Base-by-base conservation (phyloP, 2,329 filamentous ascomycete genomes). In the Rasamsonia emersonii region DNA sequence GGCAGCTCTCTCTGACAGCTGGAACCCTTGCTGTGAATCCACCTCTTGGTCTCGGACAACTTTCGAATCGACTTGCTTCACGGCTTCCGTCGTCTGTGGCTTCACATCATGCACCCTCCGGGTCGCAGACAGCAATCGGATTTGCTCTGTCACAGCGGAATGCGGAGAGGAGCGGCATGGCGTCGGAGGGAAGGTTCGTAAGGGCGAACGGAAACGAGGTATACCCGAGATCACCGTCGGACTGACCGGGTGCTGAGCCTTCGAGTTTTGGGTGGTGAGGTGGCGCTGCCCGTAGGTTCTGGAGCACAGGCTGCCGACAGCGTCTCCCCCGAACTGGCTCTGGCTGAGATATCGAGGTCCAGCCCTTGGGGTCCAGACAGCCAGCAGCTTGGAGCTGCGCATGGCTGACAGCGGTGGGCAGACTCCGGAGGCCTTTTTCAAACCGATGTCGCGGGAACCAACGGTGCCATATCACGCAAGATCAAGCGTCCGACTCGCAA, bases 1-100 rank as follows among this genome's bases (percentile, higher is more conserved):
- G 9, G 79, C 75, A 19, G 88, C 91, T 58, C 81, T 89, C 54
- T 93, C 89, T 37, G 84, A 88, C 46, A 75, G 70, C 42, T 71
- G 71, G 53, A 86, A 85, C 14, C 70, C 75, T 36, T 67, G 73
- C 33, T 75, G 66, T 27, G 75, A 73, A 36, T 71, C 61, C 30
- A 63, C 56, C 37, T 68, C 59, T 39, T 65, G 59, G 30, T 56
- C 49, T 28, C 58, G 50, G 8, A 50, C 45, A 28, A 55, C 47
- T 38, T 57, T 53, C 18, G 35, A 56, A 48, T 37, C 54, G 50
- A 24, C 33, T 30, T 32, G 13, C 23, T 45, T 43, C 23, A 43
- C 40, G 21, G 47, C 14, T 18, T 35, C 35, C 5, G 39, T 18
- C 10, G 36, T 32, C 6, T 45, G 33, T 16, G 37, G 32, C 30